These are phyloP conservation scores for Eimeria sp. DNA, from an alignment of 169 alveolate genomes.

Conservation along the genomic window DNA sequence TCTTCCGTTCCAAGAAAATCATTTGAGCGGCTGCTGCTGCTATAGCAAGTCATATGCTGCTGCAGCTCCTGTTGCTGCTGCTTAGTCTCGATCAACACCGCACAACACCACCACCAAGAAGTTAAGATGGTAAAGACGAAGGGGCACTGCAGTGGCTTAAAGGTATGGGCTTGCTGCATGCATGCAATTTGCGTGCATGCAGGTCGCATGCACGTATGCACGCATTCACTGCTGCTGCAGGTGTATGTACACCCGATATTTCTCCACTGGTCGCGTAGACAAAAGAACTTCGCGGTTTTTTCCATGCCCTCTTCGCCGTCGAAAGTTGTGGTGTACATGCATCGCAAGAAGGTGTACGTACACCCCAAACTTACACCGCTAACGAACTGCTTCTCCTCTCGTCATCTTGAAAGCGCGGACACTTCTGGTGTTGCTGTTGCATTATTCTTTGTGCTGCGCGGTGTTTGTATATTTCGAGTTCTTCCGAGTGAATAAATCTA, in stretches of 20 bases:
- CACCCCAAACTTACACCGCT: neutral
- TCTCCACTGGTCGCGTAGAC: neutral
- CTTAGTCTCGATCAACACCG: neutral
- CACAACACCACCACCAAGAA: neutral
- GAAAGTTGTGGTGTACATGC: neutral
- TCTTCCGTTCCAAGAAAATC: conserved; percentile 79
- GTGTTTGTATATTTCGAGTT: neutral
- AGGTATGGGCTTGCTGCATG: neutral
- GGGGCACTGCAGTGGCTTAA: neutral
- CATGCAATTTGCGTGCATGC: neutral
- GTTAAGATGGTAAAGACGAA: neutral
- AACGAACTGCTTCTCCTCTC: neutral
- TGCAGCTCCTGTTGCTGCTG: neutral
- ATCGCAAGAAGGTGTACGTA: neutral
- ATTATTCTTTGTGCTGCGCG: neutral
- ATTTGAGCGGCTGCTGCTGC: neutral
- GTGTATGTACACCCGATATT: neutral
- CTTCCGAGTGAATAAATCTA: neutral
- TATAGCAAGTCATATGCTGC: neutral
- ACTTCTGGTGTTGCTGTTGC: neutral
- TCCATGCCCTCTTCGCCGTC: neutral
- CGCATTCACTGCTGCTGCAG: neutral
- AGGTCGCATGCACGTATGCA: neutral
- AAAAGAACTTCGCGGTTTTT: neutral
- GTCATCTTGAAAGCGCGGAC: neutral